Evolutionary conservation across 106 monocot species (phyloP).

Genomic region (Allium cepa): DNA sequence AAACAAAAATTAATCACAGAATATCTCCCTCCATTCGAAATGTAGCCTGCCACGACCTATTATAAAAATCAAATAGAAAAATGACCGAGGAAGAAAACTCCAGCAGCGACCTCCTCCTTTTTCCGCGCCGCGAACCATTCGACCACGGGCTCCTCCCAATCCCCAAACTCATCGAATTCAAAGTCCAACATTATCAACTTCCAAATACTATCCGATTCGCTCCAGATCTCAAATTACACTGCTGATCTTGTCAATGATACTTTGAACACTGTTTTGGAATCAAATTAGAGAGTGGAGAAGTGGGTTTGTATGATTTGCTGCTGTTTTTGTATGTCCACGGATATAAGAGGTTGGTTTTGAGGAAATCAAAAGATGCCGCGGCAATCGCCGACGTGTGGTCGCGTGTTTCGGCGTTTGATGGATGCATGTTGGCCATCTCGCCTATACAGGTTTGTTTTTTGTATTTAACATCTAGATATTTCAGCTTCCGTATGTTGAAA

Average conservation of each 20-base stretch:
- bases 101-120: slow-evolving; percentile 18
- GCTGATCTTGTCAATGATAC: slow-evolving; percentile 56
- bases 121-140: slow-evolving; percentile 70
- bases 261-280: slow-evolving; percentile 41
- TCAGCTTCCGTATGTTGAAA: too few relatives aligned
- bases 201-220: slow-evolving; percentile 32
- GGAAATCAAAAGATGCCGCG: slow-evolving; percentile 56
- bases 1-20: too few relatives aligned
- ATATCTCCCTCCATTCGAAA: background rate
- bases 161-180: slow-evolving; percentile 52
- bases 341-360: slow-evolving; percentile 51
- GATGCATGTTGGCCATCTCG: slow-evolving; percentile 51
- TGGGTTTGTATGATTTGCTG: slow-evolving; percentile 56
- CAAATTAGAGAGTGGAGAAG: slow-evolving; percentile 23
- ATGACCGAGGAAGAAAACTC: background rate
- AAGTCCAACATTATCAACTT: slow-evolving; percentile 17
- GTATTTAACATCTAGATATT: background rate
- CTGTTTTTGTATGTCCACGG: slow-evolving; percentile 69
- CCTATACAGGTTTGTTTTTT: slow-evolving; percentile 41
- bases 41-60: background rate
- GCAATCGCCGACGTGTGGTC: slow-evolving; percentile 70
- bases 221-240: slow-evolving; percentile 64
- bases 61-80: background rate
- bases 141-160: slow-evolving; percentile 94
- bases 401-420: slow-evolving; percentile 58